Base-by-base conservation (phyloP, 1,284 basidiomycete genomes). In the Ceratobasidium sp. region DNA sequence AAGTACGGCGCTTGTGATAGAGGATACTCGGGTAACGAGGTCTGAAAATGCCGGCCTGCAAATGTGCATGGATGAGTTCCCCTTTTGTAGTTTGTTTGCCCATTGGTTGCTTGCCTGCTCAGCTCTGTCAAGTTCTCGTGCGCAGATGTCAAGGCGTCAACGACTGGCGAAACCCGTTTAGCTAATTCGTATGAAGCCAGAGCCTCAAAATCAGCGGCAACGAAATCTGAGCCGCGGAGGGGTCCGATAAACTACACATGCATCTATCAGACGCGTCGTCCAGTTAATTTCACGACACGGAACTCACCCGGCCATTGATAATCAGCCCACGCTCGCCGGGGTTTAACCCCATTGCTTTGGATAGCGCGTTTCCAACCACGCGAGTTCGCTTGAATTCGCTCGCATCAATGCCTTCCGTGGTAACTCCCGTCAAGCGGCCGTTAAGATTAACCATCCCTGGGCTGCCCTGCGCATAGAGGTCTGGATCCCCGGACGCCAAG, bases 291-390 rank as follows among this genome's bases (percentile, higher is more conserved):
- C 48, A 46, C 3, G 69, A 21, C 39, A 39, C 14, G 18, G n/a
- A 46, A 72, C 82, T 78, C 78, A 95, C 93, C 39, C 95, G 84
- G 45, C 95, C 95, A 76, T 97, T 97, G 61, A 93, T 82, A 45
- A 96, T 76, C 23, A 97, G 72, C 0, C 85, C 90, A 18, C 84
- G 83, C 71, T 89, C 80, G 0, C 89, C 89, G 1, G 86, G 84
- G 12, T 80, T 76, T 43, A 96, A 76, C 1, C 85, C 85, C 1
- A 95, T 76, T 53, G 85, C 84, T 26, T 84, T 81, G 3, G 82
- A 81, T 28, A 91, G 76, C 23, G 58, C 55, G 23, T 69, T 67
- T 32, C 73, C 73, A n/a, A 45, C 57, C 28, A 32, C 53, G 18
- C 41, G 43, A 5, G 36, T 72, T 43, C 53, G 61, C 55, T 41